A percentile compares a stretch with the other conserved stretches of the same genome.
Conservation (phyloP, 768 basidiomycete genomes). For the Rhizopogon rudus region DNA sequence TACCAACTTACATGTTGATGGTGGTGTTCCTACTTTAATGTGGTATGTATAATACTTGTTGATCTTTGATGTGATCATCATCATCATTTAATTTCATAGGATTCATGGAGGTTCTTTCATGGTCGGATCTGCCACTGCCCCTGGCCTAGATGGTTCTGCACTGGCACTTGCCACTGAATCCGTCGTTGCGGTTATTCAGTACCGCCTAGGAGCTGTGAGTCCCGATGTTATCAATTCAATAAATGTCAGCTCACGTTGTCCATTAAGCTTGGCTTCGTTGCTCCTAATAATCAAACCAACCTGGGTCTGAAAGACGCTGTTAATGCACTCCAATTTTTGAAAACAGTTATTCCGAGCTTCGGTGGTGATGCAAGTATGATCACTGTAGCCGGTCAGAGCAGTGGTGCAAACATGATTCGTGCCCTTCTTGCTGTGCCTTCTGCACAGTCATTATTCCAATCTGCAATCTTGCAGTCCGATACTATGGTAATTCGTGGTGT, state of each 20-base stretch:
- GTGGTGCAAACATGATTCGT: conserved; percentile 74
- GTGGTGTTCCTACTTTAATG: conserved; percentile 46
- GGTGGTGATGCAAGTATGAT: conserved; percentile 63
- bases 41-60: conserved; percentile 39
- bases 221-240: background rate
- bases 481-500: conserved; percentile 56
- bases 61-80: background rate
- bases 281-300: conserved; percentile 67
- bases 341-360: conserved; percentile 52
- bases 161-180: conserved; percentile 68
- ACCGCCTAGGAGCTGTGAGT: conserved; percentile 74
- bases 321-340: conserved; percentile 59
- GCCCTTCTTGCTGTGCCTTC: conserved; percentile 71
- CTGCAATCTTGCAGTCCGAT: conserved; percentile 81
- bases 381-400: conserved; percentile 79
- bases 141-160: conserved; percentile 73
- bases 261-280: conserved; percentile 66
- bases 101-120: conserved; percentile 85
- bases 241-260: background rate
- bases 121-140: conserved; percentile 61
- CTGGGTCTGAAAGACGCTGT: conserved; percentile 67
- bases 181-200: conserved; percentile 80
- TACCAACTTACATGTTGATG: conserved; percentile 24
- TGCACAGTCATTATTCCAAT: conserved; percentile 66
- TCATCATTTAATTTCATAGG: conserved; percentile 34